Conservation (phyloP, 2,329 filamentous ascomycete species). For the Chaetomium sp. region DNA sequence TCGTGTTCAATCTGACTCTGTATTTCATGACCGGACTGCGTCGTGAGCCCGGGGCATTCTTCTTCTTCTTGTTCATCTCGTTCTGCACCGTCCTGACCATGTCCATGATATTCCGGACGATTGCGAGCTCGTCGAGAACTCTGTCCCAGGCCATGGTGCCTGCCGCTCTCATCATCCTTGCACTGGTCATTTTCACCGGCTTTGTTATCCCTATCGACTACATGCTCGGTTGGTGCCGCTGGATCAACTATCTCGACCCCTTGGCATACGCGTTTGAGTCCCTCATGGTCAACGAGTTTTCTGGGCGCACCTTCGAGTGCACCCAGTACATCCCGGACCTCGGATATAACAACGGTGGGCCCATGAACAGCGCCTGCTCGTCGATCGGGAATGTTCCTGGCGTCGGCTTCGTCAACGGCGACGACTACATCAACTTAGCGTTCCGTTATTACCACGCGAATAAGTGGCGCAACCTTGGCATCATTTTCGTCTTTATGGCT, state of each 20-base stretch:
- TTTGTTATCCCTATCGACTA: conserved; percentile 67
- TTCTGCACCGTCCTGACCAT: conserved; percentile 74
- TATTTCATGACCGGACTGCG: conserved; percentile 89
- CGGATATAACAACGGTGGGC: conserved; percentile 43
- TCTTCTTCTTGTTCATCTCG: conserved; percentile 79
- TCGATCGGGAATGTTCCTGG: conserved; percentile 62
- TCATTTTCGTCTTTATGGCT: conserved; percentile 65
- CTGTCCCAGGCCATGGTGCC: conserved; percentile 65
- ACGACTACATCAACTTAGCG: conserved; percentile 55
- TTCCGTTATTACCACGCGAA: conserved; percentile 61
- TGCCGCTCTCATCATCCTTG: conserved; percentile 63
- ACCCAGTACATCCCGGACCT: conserved; percentile 48
- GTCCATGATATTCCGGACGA: conserved; percentile 84
- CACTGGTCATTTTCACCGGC: conserved; percentile 70
- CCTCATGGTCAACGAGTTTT: conserved; percentile 83
- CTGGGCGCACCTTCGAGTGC: conserved; percentile 61
- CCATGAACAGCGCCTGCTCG: conserved; percentile 56
- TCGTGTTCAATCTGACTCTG: conserved; percentile 76
- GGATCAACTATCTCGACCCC: conserved; percentile 81
- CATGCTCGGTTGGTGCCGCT: conserved; percentile 79
- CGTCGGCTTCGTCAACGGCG: conserved; percentile 55
- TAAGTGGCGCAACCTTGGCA: conserved; percentile 72
- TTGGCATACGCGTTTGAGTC: conserved; percentile 79
- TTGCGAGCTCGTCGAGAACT: conserved; percentile 74
- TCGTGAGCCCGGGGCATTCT: conserved; percentile 74